Percentiles rank a stretch among this genome's conserved stretches.
Evolutionary conservation across 192 early-diverging fungal genomes (phyloP).

Genomic region (Thoreauomyces humboldtii): DNA sequence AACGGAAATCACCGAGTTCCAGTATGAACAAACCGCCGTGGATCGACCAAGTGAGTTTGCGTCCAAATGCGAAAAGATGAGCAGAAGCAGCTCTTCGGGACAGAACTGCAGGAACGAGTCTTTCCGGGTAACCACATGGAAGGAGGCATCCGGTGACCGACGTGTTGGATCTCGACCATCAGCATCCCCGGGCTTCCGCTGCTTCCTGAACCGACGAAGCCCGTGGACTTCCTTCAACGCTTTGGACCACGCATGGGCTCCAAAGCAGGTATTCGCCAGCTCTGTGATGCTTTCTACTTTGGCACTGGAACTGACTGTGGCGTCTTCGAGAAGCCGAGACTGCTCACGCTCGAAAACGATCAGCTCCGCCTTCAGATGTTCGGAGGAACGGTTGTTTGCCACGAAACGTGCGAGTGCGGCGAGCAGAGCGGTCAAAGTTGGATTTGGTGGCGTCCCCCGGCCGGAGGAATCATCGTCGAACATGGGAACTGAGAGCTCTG

Average conservation of each 20-base stretch:
- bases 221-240: not conserved
- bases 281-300: slow-evolving; percentile 15
- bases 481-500: too few relatives aligned
- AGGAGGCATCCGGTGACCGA: not conserved
- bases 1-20: slow-evolving; percentile 12
- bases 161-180: not conserved
- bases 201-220: not conserved
- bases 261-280: slow-evolving; percentile 11
- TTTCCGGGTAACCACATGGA: not conserved
- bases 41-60: slow-evolving; percentile 12
- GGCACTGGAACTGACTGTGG: not conserved
- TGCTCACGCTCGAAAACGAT: too few relatives aligned
- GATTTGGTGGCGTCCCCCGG: too few relatives aligned
- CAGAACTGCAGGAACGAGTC: slow-evolving; percentile 10
- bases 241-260: not conserved
- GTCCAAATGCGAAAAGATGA: slow-evolving; percentile 28
- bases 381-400: too few relatives aligned
- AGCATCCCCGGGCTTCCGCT: not conserved
- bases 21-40: slow-evolving; percentile 15
- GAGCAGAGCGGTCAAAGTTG: too few relatives aligned
- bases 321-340: not conserved
- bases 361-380: too few relatives aligned
- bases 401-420: too few relatives aligned
- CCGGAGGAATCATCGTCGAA: too few relatives aligned
- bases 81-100: slow-evolving; percentile 29